Evolutionary conservation across 1,284 basidiomycete genomes (phyloP).

Genomic region (Sporisorium exsertum): DNA sequence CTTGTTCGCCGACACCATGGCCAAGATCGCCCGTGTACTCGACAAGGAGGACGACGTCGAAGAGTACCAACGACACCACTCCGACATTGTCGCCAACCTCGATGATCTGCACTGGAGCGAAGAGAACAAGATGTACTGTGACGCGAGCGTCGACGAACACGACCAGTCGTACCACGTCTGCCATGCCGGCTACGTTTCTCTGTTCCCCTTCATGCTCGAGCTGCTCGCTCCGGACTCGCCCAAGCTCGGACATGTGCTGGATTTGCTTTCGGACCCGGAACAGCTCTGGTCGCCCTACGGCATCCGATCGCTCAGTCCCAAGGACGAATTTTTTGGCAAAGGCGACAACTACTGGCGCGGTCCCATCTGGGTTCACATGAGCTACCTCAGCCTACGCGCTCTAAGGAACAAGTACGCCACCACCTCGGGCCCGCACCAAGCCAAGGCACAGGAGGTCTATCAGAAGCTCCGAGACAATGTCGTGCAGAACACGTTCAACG

Average conservation of each 20-base stretch:
- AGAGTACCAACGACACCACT: constrained; percentile 81
- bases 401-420: constrained; percentile 83
- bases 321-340: constrained; percentile 86
- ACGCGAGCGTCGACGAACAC: constrained; percentile 83
- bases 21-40: constrained; percentile 70
- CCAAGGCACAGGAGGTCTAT: constrained; percentile 82
- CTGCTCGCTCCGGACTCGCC: constrained; percentile 78
- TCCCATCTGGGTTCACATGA: constrained; percentile 96
- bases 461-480: constrained; percentile 82
- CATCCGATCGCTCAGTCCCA: constrained; percentile 83
- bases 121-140: constrained; percentile 89
- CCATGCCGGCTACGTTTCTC: constrained; percentile 88
- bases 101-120: constrained; percentile 95
- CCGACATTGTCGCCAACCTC: constrained; percentile 83
- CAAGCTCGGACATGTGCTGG: constrained; percentile 81
- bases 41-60: constrained; percentile 83
- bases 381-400: constrained; percentile 84
- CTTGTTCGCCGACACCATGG: constrained; percentile 73
- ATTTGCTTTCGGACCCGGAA: constrained; percentile 80
- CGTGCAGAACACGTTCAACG: constrained; percentile 87
- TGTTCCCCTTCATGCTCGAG: constrained; percentile 86
- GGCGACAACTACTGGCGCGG: constrained; percentile 97
- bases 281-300: constrained; percentile 92
- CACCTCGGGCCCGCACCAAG: constrained; percentile 82
- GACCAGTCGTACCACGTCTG: constrained; percentile 90